A percentile compares a stretch with the other conserved stretches of the same genome.
Evolutionary conservation across 139 green algal genomes (phyloP).

Genomic region (Asterochloris sp.): DNA sequence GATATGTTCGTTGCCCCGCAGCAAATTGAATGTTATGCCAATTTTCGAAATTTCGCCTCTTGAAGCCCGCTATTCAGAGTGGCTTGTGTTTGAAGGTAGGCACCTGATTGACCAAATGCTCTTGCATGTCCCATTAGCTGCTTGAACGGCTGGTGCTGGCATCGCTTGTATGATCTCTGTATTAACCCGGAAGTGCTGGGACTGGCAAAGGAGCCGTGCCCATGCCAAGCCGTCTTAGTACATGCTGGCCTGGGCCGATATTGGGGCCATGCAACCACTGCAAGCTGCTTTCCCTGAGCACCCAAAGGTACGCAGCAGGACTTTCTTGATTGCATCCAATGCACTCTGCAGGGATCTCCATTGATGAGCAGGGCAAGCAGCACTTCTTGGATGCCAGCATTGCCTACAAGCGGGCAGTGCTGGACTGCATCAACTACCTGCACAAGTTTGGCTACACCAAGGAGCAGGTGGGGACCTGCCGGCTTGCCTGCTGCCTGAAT

Average conservation of each 20-base stretch:
- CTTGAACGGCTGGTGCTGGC: neutral
- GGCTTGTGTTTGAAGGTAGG: constrained; percentile 72
- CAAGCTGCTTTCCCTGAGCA: too few species aligned
- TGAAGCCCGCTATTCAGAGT: constrained; percentile 65
- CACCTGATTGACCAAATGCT: neutral
- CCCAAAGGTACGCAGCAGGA: too few species aligned
- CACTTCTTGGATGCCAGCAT: constrained; percentile 72
- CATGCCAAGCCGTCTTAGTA: too few species aligned
- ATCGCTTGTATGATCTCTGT: too few species aligned
- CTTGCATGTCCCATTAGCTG: neutral
- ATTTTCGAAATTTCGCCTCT: constrained; percentile 78
- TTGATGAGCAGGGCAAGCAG: constrained; percentile 68
- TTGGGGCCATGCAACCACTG: too few species aligned
- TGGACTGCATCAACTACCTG: constrained; percentile 78
- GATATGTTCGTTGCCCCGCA: neutral
- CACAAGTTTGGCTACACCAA: constrained; percentile 69
- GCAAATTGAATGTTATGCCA: constrained; percentile 64
- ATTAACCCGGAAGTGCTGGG: too few species aligned
- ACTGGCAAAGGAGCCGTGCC: too few species aligned
- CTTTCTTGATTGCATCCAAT: too few species aligned
- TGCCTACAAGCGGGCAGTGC: constrained; percentile 74
- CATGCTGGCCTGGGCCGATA: too few species aligned
- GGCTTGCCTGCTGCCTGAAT: neutral
- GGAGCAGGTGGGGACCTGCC: constrained; percentile 37
- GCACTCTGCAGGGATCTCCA: constrained; percentile 24